Base-by-base conservation (phyloP, 2,329 filamentous ascomycete species). In the Thelonectria blattea region DNA sequence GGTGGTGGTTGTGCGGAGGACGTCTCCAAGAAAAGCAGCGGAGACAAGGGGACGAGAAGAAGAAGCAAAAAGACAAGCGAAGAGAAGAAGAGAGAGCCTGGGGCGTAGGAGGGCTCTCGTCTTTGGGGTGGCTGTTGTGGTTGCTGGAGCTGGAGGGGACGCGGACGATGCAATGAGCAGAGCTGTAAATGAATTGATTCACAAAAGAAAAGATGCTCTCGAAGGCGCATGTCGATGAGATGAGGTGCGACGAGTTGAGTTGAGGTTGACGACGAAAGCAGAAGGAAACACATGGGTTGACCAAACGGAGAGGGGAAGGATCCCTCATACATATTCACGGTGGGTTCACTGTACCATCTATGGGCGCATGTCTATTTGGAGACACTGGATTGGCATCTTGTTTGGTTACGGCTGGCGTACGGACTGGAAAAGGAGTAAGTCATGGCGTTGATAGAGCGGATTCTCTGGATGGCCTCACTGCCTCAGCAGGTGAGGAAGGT, bases 141-240 rank as follows among this genome's bases (percentile, higher is more conserved):
- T 56, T 68, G 66, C 62, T 65, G 63, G 66, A 67, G 61, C 62
- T 59, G 64, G 67, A 64, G 66, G 65, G 69, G 66, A 71, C 53
- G 60, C 64, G 68, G 67, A 72, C 63, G 68, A 64, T 67, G 69
- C 61, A 68, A 68, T 67, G 67, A 60, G 68, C 67, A 70, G 66
- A 69, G 71, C 68, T 71, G 70, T 72, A 71, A 64, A 70, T 66
- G 70, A 71, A 67, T 70, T 69, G 67, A 69, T 70, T 70, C 64
- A 67, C 64, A 68, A 67, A 59, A 62, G 65, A 65, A 60, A 69
- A 59, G 60, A 62, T 58, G 51, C 64, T 60, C 61, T 56, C 56
- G 64, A 64, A 57, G 56, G 48, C 34, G 60, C 48, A 30, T 58
- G 54, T 52, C 59, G 66, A 58, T 53, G 64, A 67, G 63, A 48